Base-by-base conservation (phyloP, 176 grass and related monocot genomes). In the Juncus effusus region DNA sequence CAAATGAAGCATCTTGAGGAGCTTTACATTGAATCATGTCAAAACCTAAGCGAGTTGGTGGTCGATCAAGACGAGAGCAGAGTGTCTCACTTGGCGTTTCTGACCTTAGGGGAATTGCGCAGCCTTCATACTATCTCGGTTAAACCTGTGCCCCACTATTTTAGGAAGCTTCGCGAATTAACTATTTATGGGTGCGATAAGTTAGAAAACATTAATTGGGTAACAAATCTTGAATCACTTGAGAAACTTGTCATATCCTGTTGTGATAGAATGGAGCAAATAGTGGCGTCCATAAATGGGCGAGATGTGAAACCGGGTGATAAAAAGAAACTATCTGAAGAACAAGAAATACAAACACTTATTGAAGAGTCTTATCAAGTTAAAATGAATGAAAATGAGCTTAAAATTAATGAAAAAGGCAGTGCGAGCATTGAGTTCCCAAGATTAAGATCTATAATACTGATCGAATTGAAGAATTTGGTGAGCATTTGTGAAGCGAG, bases 1-100 rank as follows among this genome's bases (percentile, higher is more conserved):
- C 35, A 68, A 19, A 75, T 81, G 78, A 16, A 6, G 42, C 52
- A 39, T 56, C 69, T 81, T 3, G 3, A 54, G 60, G 71, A 81
- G 63, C 62, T 81, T 50, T 41, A 69, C 62, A 74, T 80, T 15
- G 54, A 80, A 38, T 61, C 42, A 14, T 80, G 78, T 57, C 14
- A 56, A 3, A 28, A 61, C 10, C 51, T 80, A 72, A 10, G 59
- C 44, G 70, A 81, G 7, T 9, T 75, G 38, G 60, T 60, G 6
- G 37, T 53, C 1, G 52, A 75, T 15, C 10, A 42, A 7, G 19
- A 60, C 2, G 42, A 68, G 6, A 4, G 1, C 13, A 37, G 51
- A 58, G 13, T 56, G 44, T 51, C 54, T 38, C 2, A 9, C 2
- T 16, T 80, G 53, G 16, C 55, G 61, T 51, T 61, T 13, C 60